Conservation (phyloP, 495 filamentous ascomycete species). For the Peziza echinospora region DNA sequence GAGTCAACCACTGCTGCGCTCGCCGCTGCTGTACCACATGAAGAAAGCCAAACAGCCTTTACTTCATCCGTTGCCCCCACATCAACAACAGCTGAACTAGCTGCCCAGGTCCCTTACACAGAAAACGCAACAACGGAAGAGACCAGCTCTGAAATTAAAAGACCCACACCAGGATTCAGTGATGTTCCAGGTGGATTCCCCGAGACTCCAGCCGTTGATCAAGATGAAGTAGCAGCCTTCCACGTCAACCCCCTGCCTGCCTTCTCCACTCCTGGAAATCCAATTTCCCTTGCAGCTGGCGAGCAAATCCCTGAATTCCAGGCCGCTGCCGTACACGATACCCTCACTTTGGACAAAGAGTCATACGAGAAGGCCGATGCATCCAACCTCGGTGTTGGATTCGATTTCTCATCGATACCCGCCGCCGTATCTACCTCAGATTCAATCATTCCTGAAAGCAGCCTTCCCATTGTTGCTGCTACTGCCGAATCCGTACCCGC, state of each 20-base stretch:
- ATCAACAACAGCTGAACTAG: conserved; percentile 54
- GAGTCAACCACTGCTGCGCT: conserved; percentile 51
- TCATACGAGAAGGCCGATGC: conserved; percentile 62
- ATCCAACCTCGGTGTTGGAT: conserved; percentile 25
- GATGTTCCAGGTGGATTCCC: conserved; percentile 59
- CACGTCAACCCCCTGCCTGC: conserved; percentile 59
- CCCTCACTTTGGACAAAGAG: conserved; percentile 55
- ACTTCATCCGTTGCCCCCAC: conserved; percentile 50
- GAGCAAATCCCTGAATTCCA: conserved; percentile 52
- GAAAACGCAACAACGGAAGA: background rate
- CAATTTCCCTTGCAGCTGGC: conserved; percentile 55
- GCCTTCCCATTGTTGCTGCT: conserved; percentile 10
- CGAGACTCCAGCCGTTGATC: conserved; percentile 26
- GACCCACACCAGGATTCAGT: conserved; percentile 13
- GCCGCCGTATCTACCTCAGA: conserved; percentile 25
- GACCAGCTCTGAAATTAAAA: conserved; percentile 3
- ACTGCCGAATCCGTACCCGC: conserved; percentile 33
- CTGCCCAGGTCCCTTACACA: conserved; percentile 35
- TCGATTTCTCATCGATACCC: conserved; percentile 37
- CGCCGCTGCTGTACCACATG: conserved; percentile 47
- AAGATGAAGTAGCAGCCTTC: conserved; percentile 27
- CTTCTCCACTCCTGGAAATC: conserved; percentile 54
- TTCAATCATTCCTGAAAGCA: conserved; percentile 28
- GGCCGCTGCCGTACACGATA: conserved; percentile 31
- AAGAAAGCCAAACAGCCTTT: conserved; percentile 25